Base-by-base conservation (phyloP, 495 filamentous ascomycete species). In the Neurospora tetraspora region DNA sequence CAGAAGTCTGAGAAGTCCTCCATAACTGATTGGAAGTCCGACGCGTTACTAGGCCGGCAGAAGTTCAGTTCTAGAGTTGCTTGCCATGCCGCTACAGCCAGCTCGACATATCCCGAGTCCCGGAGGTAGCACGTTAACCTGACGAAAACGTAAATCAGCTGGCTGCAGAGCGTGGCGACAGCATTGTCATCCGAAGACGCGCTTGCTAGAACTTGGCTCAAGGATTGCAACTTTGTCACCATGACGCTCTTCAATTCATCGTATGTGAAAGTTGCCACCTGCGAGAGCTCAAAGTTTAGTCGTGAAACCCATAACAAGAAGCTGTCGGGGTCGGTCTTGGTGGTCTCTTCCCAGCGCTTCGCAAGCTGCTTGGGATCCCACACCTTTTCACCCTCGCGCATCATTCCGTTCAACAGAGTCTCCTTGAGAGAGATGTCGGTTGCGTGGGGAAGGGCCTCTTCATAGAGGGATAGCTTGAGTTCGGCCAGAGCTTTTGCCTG, bases 81-180 rank as follows among this genome's bases (percentile, higher is more conserved):
- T 78, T 99, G 96, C 93, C 96, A 97, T 12, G 91, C 84, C 20
- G 91, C 93, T 1, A 91, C 83, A 5, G 92, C 89, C 43, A 91
- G 82, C 78, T 98, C 96, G n/a, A 83, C 77, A 77, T 90, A 96
- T 1, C 96, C 96, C 39, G 93, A 85, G 79, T 98, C 93, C 27
- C 87, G 84, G 70, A 96, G 86, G 75, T 95, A 91, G 6, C 89
- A 79, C 0, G 93, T 93, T 68, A 90, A 70, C 47, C 94, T 88
- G 14, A 97, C 82, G 39, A 98, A 86, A 3, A 96, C 80, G 78
- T 97, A 93, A 4, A 91, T 79, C 31, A 90, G 87, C 71, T 91
- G 85, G 18, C 83, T 79, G 40, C 72, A 79, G 27, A 83, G 82
- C 53, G 16, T 16, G 14, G 27, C 5, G 34, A 36, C 23, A 18